Evolutionary conservation across 169 alveolate species (phyloP), one percentile per base, ranked within the genome.

Genomic region (Perkinsus marinus): DNA sequence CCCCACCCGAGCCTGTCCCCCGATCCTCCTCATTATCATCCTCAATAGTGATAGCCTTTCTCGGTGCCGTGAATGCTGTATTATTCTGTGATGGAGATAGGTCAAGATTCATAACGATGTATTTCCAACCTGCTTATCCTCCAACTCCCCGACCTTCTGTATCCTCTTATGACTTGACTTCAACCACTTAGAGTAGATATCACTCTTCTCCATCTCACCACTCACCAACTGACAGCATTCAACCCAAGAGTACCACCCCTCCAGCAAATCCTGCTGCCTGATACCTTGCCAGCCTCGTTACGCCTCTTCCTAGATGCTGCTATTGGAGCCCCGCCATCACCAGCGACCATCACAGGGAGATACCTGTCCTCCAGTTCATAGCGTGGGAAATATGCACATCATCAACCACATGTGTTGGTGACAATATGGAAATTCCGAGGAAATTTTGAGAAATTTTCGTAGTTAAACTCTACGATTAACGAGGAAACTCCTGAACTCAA

Each of bases 171-270:
- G 90, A 39, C 93, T 93, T 43, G 89, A 90, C 41, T 92, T 92
- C 91, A 69, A 90, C 95, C 95, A 93, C 91, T 92, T 93, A 37
- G 92, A 89, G 92, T 93, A 93, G 69, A 90, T 90, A 9, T 93
- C 95, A 26, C 90, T 89, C 37, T 91, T 43, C 69, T 92, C 91
- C 39, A 39, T 39, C 47, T 93, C 93, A 17, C 95, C 95, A n/a
- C 91, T 91, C 13, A 91, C 93, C 43, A 57, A 91, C 68, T 89
- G 92, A 90, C 89, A 92, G 26, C 68, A 47, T 0, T 38, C 89
- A 39, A 39, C 0, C 22, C 22, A 0, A 26, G 38, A 7, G 13
- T 79, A 9, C 30, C 43, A 37, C n/a, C n/a, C n/a, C n/a, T n/a
- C n/a, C 19, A 36, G 39, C 39, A 0, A 0, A 26, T 30, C 43